Base-by-base conservation (phyloP, 106 monocot species). In the Dactylorhiza incarnata region DNA sequence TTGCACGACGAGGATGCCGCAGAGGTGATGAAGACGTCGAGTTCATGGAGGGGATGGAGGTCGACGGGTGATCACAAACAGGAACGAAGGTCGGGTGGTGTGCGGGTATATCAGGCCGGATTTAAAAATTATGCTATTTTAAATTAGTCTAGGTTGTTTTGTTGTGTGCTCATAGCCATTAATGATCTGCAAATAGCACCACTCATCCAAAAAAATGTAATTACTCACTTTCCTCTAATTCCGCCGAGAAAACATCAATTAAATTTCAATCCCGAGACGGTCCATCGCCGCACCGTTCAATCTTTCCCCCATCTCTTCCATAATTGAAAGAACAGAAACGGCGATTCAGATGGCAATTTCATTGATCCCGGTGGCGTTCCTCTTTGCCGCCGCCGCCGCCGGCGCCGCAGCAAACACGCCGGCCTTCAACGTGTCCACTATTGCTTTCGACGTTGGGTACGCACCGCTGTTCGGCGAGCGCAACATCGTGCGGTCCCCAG, bases 401-500 rank as follows among this genome's bases (percentile, higher is more conserved):
- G 4, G n/a, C 7, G 13, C 19, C 37, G 46, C 15, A 8, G 25
- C 58, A 4, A 10, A 1, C 13, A 67, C 77, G 25, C 54, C 73
- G 45, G 71, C 83, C 12, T 23, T 82, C 71, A 78, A 88, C 51
- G 56, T 88, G 26, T 56, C 79, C 6, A 80, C 87, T 22, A 10
- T 86, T 10, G 7, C 87, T 0, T 93, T 90, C 79, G 85, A 86
- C 10, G 89, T 90, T 6, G 84, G 82, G 0, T 93, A 84, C 76
- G 22, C 78, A 10, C 87, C 79, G 19, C 78, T 93, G 44, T 93
- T 93, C 59, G 93, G 93, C 9, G 83, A 87, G 3, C 73, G 75
- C n/a, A 93, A 93, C 52, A 78, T 93, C 71, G 53, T 86, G 58
- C 83, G 66, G 2, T 88, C 84, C 2, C 16, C 70, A 2, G 82